These are phyloP conservation scores for Penicillium canariense DNA, from an alignment of 495 filamentous ascomycete genomes.

Conservation along the genomic window DNA sequence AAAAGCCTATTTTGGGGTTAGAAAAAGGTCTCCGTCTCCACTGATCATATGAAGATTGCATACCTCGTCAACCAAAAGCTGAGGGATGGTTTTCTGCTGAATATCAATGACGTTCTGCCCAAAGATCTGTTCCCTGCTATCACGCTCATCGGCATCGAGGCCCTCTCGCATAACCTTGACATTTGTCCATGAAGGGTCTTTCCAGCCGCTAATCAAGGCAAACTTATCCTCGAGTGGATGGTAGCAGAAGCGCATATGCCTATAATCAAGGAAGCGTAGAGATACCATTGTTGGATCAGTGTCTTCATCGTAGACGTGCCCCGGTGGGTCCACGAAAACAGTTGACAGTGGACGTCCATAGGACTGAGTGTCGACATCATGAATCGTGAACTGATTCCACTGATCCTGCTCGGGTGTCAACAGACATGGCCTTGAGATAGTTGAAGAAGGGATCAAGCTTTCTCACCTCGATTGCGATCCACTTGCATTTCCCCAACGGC, in stretches of 20 bases:
- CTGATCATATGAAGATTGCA: background rate
- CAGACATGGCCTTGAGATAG: background rate
- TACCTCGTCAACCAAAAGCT: conserved; percentile 89
- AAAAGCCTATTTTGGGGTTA: conserved; percentile 60
- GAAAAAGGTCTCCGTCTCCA: background rate
- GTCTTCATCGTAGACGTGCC: conserved; percentile 69
- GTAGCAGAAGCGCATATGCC: conserved; percentile 90
- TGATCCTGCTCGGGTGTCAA: conserved; percentile 60
- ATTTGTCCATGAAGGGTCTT: conserved; percentile 83
- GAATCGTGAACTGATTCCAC: conserved; percentile 85
- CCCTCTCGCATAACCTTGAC: conserved; percentile 72
- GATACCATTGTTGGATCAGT: conserved; percentile 73
- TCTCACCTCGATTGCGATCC: conserved; percentile 83
- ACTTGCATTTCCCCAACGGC: conserved; percentile 69
- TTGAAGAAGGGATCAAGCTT: background rate
- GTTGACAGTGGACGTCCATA: conserved; percentile 85
- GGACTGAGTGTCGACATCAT: conserved; percentile 58
- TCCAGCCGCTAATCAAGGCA: conserved; percentile 82
- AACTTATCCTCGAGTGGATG: conserved; percentile 89
- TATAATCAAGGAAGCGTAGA: conserved; percentile 79
- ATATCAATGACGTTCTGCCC: conserved; percentile 88
- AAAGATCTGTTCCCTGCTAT: conserved; percentile 79
- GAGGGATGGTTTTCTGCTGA: conserved; percentile 75
- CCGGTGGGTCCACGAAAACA: conserved; percentile 69
- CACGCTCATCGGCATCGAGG: conserved; percentile 88